Percentiles rank a stretch among this genome's conserved stretches.
Evolutionary conservation across 345 rosid genomes (phyloP).

Genomic region (Salix dunnii): DNA sequence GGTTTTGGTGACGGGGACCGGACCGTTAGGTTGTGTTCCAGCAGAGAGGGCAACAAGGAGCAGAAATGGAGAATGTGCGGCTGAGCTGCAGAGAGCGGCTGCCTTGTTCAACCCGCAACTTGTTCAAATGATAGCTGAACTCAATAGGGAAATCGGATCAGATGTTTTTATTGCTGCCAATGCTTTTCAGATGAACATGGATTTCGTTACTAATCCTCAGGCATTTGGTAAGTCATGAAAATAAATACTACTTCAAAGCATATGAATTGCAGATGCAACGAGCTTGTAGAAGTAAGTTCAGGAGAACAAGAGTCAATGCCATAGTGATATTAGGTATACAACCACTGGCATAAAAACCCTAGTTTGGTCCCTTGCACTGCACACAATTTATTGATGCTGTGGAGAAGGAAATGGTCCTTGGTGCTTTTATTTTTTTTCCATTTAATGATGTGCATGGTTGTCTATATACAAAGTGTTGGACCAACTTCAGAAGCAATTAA

Average conservation of each 20-base stretch:
- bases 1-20: conserved; percentile 82
- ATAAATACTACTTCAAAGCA: background rate
- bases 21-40: conserved; percentile 84
- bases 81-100: conserved; percentile 59
- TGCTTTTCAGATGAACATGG: conserved; percentile 45
- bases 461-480: too few relatives aligned
- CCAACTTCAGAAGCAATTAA: too few relatives aligned
- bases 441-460: background rate
- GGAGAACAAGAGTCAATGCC: background rate
- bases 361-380: background rate
- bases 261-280: background rate
- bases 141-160: conserved; percentile 54
- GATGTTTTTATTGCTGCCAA: conserved; percentile 56
- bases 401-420: background rate
- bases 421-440: background rate
- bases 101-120: conserved; percentile 60
- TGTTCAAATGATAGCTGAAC: conserved; percentile 38
- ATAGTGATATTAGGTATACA: background rate
- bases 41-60: conserved; percentile 59
- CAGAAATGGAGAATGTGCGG: conserved; percentile 52
- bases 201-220: conserved; percentile 55
- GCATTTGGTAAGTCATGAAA: conserved; percentile 46
- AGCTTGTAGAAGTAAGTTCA: background rate
- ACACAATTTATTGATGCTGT: conserved; percentile 3
- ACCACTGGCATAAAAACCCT: background rate